Evolutionary conservation across 1,139 yeast species (phyloP).

Genomic region (Protomyces inundatus): DNA sequence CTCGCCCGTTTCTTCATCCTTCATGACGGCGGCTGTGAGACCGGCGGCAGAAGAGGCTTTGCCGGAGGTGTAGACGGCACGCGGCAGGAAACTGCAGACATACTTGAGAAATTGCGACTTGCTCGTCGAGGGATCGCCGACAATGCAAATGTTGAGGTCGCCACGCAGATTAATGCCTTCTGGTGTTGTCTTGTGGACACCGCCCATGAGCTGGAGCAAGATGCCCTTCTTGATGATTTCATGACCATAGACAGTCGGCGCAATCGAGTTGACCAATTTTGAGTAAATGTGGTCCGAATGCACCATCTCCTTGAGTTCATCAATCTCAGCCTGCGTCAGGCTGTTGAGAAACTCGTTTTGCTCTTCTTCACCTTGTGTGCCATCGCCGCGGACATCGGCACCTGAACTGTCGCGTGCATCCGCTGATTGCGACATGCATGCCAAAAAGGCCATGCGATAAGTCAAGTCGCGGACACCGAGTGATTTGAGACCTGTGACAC

Average conservation of each 20-base stretch:
- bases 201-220: slow-evolving; percentile 81
- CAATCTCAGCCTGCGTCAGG: slow-evolving; percentile 74
- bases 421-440: slow-evolving; percentile 65
- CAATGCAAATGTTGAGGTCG: slow-evolving; percentile 92
- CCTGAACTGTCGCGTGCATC: slow-evolving; percentile 38
- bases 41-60: slow-evolving; percentile 99
- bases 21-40: slow-evolving; percentile 94
- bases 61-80: slow-evolving; percentile 96
- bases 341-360: slow-evolving; percentile 78
- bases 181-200: slow-evolving; percentile 89
- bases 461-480: slow-evolving; percentile 93
- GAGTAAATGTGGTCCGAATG: slow-evolving; percentile 81
- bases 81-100: slow-evolving; percentile 84
- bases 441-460: slow-evolving; percentile 83
- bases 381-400: slow-evolving; percentile 47
- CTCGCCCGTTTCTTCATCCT: slow-evolving; percentile 96
- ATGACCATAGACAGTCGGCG: slow-evolving; percentile 97
- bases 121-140: slow-evolving; percentile 98
- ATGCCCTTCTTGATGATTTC: slow-evolving; percentile 92
- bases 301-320: slow-evolving; percentile 84
- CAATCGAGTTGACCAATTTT: slow-evolving; percentile 79
- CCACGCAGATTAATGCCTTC: slow-evolving; percentile 97
- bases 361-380: slow-evolving; percentile 48
- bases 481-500: slow-evolving; percentile 77
- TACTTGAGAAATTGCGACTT: slow-evolving; percentile 94